A percentile compares a stretch with the other conserved stretches of the same genome.
Evolutionary conservation across 805 yeast species (phyloP).

Genomic region (Candida morakotiae): DNA sequence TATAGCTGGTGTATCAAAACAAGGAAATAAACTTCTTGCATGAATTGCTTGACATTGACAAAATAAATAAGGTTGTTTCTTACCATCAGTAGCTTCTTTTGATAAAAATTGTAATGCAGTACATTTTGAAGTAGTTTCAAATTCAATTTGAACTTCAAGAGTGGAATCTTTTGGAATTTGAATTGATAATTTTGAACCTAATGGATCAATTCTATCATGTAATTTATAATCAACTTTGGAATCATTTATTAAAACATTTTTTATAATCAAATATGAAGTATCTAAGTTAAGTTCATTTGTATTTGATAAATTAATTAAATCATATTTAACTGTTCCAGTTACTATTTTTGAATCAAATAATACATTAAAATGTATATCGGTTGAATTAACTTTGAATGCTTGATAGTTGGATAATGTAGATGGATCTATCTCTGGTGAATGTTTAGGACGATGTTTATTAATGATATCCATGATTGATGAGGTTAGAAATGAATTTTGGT

Average conservation of each 20-base stretch:
- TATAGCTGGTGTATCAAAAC: slow-evolving; percentile 86
- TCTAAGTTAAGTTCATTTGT: slow-evolving; percentile 53
- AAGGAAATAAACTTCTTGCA: slow-evolving; percentile 82
- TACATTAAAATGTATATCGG: slow-evolving; percentile 51
- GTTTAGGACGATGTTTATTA: slow-evolving; percentile 19
- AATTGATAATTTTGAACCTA: slow-evolving; percentile 43
- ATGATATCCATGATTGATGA: slow-evolving; percentile 10
- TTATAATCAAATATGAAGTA: slow-evolving; percentile 54
- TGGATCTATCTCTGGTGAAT: slow-evolving; percentile 56
- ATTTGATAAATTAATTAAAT: slow-evolving; percentile 31
- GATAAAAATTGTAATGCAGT: slow-evolving; percentile 85
- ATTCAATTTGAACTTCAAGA: slow-evolving; percentile 33
- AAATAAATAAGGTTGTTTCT: slow-evolving; percentile 65
- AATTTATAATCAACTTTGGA: slow-evolving; percentile 23
- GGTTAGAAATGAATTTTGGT: no score
- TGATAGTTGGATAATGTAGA: slow-evolving; percentile 76
- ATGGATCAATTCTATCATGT: slow-evolving; percentile 43
- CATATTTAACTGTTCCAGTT: slow-evolving; percentile 51
- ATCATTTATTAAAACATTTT: slow-evolving; percentile 24
- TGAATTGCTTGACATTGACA: slow-evolving; percentile 93
- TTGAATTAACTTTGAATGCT: slow-evolving; percentile 46
- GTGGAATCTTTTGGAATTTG: neutral
- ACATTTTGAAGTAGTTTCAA: slow-evolving; percentile 66
- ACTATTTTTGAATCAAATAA: slow-evolving; percentile 51
- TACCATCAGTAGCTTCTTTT: slow-evolving; percentile 71